A percentile compares a stretch with the other conserved stretches of the same genome.
These are phyloP conservation scores for Coleophoma cylindrospora DNA, from an alignment of 2,329 filamentous ascomycete species.

Conservation along the genomic window DNA sequence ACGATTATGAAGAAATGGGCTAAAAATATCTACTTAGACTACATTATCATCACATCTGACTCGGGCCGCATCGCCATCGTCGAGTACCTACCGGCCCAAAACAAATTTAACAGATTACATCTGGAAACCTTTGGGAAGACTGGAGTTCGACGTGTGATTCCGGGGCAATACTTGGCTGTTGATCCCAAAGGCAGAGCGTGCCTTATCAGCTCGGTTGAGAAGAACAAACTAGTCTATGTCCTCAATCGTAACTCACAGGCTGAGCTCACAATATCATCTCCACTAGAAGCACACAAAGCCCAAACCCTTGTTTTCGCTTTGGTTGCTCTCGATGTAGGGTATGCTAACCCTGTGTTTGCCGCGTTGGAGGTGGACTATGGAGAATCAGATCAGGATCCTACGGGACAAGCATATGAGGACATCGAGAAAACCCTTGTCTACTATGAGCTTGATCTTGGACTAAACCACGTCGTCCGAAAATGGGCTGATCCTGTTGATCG, in stretches of 20 bases:
- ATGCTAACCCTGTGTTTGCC: conserved; percentile 95
- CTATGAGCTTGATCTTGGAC: conserved; percentile 92
- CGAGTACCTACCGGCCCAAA: conserved; percentile 83
- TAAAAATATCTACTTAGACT: conserved; percentile 57
- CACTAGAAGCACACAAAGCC: conserved; percentile 90
- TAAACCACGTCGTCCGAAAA: conserved; percentile 95
- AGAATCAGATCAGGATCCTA: conserved; percentile 85
- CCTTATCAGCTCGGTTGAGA: conserved; percentile 89
- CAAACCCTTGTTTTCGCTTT: conserved; percentile 87
- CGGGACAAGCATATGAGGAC: conserved; percentile 74
- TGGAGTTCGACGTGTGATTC: conserved; percentile 85
- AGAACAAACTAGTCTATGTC: conserved; percentile 99
- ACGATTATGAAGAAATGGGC: conserved; percentile 11
- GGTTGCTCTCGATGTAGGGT: conserved; percentile 87
- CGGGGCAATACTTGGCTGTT: conserved; percentile 91
- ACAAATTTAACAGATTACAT: conserved; percentile 83
- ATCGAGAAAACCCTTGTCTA: conserved; percentile 90
- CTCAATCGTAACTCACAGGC: conserved; percentile 93
- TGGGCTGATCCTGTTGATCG: conserved; percentile 94
- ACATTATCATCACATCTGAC: conserved; percentile 91
- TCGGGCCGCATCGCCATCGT: conserved; percentile 92
- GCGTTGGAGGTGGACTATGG: conserved; percentile 91
- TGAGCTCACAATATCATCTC: conserved; percentile 93
- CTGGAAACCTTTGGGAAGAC: conserved; percentile 98
- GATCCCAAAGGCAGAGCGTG: conserved; percentile 96